A percentile compares a stretch with the other conserved stretches of the same genome.
Conservation (phyloP, 805 yeast species). For the Saccharomycopsis capsularis region DNA sequence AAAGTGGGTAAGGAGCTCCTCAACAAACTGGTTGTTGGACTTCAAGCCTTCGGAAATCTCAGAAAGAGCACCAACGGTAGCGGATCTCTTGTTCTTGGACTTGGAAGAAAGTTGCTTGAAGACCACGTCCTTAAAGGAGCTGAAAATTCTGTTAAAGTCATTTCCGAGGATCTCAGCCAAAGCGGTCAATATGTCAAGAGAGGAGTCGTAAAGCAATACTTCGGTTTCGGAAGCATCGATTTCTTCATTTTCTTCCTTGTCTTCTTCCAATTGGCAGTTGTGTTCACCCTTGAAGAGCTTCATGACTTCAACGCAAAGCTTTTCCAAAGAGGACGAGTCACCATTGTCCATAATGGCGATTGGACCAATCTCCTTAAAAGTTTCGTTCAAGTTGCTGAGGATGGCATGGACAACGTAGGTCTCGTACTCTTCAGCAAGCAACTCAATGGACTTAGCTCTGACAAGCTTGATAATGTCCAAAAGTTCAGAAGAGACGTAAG, state of each 20-base stretch:
- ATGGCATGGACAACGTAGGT: conserved; percentile 71
- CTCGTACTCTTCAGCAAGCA: conserved; percentile 76
- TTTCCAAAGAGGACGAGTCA: conserved; percentile 53
- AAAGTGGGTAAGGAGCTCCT: conserved; percentile 66
- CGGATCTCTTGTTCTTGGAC: conserved; percentile 68
- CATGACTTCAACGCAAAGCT: conserved; percentile 64
- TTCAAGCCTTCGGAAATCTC: conserved; percentile 78
- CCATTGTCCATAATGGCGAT: conserved; percentile 57
- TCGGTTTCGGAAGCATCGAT: conserved; percentile 50
- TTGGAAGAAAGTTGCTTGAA: conserved; percentile 51
- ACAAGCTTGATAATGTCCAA: conserved; percentile 56
- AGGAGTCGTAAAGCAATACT: conserved; percentile 73
- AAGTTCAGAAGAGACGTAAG: conserved; percentile 53
- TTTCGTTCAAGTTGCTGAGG: conserved; percentile 65
- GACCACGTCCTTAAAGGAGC: conserved; percentile 61
- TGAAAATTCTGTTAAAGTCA: conserved; percentile 70
- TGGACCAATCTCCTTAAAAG: conserved; percentile 66
- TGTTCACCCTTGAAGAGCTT: conserved; percentile 75
- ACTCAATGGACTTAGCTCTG: conserved; percentile 55
- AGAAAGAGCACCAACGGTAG: conserved; percentile 84
- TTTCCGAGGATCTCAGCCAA: conserved; percentile 70
- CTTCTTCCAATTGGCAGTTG: conserved; percentile 69
- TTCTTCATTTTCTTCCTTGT: conserved; percentile 46
- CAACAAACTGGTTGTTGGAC: conserved; percentile 53
- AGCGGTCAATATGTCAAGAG: conserved; percentile 76